Evolutionary conservation across 441 rosid genomes (phyloP).

Genomic region (Eutrema salsugineum): DNA sequence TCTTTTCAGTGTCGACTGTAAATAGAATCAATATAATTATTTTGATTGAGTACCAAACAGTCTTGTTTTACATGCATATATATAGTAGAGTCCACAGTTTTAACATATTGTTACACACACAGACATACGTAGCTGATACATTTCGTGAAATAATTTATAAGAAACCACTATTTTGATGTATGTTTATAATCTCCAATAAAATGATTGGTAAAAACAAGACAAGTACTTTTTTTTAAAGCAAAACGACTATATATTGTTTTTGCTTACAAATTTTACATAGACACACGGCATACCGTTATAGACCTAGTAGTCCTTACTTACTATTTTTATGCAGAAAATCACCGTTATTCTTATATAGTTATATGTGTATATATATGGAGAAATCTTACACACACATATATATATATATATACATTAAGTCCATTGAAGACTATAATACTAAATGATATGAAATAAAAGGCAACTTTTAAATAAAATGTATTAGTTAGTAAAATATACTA

Average conservation of each 20-base stretch:
- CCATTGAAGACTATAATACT: background rate
- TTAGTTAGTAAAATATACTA: too few species aligned
- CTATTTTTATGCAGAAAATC: background rate
- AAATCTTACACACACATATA: background rate
- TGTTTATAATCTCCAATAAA: background rate
- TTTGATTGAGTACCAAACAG: conserved; percentile 11
- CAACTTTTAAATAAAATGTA: background rate
- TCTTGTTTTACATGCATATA: background rate
- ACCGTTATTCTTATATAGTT: too few species aligned
- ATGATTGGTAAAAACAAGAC: background rate
- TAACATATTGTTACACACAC: background rate
- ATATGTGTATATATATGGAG: too few species aligned
- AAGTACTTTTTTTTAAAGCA: too few species aligned
- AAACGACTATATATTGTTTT: background rate
- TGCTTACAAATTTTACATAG: background rate
- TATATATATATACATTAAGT: background rate
- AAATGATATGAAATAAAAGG: background rate
- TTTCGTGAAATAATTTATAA: background rate
- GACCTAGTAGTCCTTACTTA: background rate
- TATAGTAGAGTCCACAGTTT: conserved; percentile 2
- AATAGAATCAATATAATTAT: background rate
- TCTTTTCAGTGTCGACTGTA: background rate
- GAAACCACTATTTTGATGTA: background rate
- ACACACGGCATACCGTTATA: background rate
- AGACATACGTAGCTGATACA: background rate